Conservation (phyloP, 805 yeast species). For the Saccharomycopsis sp. region DNA sequence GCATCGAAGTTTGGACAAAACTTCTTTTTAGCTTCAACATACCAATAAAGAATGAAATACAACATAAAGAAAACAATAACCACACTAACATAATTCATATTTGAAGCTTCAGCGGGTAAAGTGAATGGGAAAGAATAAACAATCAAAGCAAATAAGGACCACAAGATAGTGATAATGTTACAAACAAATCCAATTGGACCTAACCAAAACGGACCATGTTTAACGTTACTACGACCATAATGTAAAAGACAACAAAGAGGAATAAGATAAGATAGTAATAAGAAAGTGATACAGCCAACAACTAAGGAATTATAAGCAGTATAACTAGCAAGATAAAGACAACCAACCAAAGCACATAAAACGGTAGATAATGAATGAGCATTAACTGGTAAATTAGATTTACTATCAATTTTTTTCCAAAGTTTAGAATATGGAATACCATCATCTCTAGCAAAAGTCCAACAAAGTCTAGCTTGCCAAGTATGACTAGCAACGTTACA, state of each 20-base stretch:
- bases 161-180: slow-evolving; percentile 39
- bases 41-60: slow-evolving; percentile 45
- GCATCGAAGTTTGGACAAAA: slow-evolving; percentile 15
- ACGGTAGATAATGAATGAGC: slow-evolving; percentile 47
- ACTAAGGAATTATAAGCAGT: slow-evolving; percentile 61
- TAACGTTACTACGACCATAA: slow-evolving; percentile 41
- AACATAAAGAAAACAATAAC: slow-evolving; percentile 38
- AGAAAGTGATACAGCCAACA: slow-evolving; percentile 48
- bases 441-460: slow-evolving; percentile 61
- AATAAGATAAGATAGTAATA: slow-evolving; percentile 46
- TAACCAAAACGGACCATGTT: slow-evolving; percentile 60
- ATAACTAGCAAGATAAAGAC: slow-evolving; percentile 54
- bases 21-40: slow-evolving; percentile 26
- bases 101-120: slow-evolving; percentile 48
- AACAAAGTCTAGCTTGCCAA: slow-evolving; percentile 58
- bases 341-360: slow-evolving; percentile 45
- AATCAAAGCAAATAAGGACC: slow-evolving; percentile 50
- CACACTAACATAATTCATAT: slow-evolving; percentile 60
- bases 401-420: slow-evolving; percentile 38
- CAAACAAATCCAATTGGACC: slow-evolving; percentile 43
- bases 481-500: slow-evolving; percentile 54
- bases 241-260: slow-evolving; percentile 39
- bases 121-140: slow-evolving; percentile 57
- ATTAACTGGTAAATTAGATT: slow-evolving; percentile 43
- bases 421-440: slow-evolving; percentile 46